Evolutionary conservation across 352 stramenopile genomes (phyloP).

Genomic region (Aphanomyces euteiches): DNA sequence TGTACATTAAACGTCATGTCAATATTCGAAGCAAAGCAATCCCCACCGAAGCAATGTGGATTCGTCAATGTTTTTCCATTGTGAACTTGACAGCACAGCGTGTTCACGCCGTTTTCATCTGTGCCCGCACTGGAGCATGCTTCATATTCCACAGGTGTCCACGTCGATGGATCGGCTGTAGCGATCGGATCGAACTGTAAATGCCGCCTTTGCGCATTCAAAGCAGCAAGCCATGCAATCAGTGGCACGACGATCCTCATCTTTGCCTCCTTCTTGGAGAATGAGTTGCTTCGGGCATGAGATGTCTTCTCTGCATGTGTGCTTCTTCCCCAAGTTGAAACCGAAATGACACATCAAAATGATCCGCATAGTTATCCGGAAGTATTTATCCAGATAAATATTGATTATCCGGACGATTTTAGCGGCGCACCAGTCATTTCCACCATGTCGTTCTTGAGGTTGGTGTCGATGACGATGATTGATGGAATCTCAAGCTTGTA

Average conservation of each 20-base stretch:
- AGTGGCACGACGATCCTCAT: too few relatives aligned
- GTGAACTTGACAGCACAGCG: neutral
- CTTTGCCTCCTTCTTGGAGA: too few relatives aligned
- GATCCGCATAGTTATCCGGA: neutral
- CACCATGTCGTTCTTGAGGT: conserved; percentile 26
- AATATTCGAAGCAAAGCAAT: neutral
- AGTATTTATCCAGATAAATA: neutral
- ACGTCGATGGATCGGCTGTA: neutral
- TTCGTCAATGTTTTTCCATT: neutral
- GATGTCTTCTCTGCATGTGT: too few relatives aligned
- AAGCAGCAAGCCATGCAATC: too few relatives aligned
- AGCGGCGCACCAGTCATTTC: conserved; percentile 18
- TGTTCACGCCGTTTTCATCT: neutral
- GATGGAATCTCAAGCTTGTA: neutral
- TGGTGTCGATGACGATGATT: neutral
- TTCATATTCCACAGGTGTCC: neutral
- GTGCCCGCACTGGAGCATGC: neutral
- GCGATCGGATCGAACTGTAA: too few relatives aligned
- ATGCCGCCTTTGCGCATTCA: too few relatives aligned
- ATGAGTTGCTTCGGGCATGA: too few relatives aligned
- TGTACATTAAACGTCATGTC: neutral
- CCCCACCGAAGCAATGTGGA: neutral
- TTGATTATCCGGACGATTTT: neutral
- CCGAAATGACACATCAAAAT: conserved; percentile 8
- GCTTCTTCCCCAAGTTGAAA: neutral